These are phyloP conservation scores for Triadica sebifera DNA, from an alignment of 345 rosid genomes.

Conservation along the genomic window DNA sequence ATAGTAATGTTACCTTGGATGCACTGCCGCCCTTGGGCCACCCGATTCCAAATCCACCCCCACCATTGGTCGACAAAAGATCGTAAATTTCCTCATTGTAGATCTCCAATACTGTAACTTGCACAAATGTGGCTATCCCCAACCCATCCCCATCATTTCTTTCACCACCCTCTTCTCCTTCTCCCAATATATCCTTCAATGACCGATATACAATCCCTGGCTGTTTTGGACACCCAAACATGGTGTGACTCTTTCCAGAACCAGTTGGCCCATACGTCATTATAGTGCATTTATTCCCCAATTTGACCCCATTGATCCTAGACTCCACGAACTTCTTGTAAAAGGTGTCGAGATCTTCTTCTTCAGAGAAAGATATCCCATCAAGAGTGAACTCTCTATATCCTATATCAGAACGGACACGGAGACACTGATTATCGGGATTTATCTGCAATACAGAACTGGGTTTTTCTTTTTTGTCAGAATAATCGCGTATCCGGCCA, in stretches of 20 bases:
- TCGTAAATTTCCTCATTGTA: slow-evolving; percentile 94
- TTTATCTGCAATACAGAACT: slow-evolving; percentile 52
- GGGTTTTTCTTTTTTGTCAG: slow-evolving; percentile 59
- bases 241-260: slow-evolving; percentile 89
- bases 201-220: slow-evolving; percentile 87
- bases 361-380: slow-evolving; percentile 79
- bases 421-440: slow-evolving; percentile 53
- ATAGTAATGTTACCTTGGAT: slow-evolving; percentile 49
- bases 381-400: slow-evolving; percentile 88
- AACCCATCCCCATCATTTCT: slow-evolving; percentile 24
- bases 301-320: slow-evolving; percentile 72
- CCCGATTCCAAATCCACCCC: slow-evolving; percentile 68
- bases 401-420: slow-evolving; percentile 82
- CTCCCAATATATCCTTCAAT: slow-evolving; percentile 71
- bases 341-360: slow-evolving; percentile 66
- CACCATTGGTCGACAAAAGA: slow-evolving; percentile 62
- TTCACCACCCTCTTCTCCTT: slow-evolving; percentile 40
- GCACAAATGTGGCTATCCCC: slow-evolving; percentile 61
- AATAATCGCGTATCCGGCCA: slow-evolving; percentile 69
- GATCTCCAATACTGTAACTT: slow-evolving; percentile 86
- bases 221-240: slow-evolving; percentile 89
- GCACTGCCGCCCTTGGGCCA: slow-evolving; percentile 74
- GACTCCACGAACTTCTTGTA: slow-evolving; percentile 72
- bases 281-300: slow-evolving; percentile 76
- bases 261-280: slow-evolving; percentile 99